A percentile compares a stretch with the other conserved stretches of the same genome.
Evolutionary conservation across 2,329 filamentous ascomycete species (phyloP).

Genomic region (Stachybotrys elegans): DNA sequence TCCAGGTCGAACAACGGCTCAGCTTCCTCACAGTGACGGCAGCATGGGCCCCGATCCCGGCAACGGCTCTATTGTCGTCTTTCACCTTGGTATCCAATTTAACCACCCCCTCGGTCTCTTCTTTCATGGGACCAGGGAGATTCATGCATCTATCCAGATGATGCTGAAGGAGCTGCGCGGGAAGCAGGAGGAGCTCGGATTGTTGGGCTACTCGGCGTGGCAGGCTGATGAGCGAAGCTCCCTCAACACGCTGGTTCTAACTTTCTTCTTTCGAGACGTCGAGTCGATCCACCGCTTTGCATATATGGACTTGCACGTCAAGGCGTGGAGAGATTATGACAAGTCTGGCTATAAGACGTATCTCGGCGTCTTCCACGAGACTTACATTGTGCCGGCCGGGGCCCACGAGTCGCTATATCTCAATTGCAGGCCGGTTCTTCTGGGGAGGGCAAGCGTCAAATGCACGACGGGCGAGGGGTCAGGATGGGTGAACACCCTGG

Average conservation of each 20-base stretch:
- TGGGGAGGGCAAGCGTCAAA: conserved; percentile 24
- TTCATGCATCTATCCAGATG: conserved; percentile 29
- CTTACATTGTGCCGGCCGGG: conserved; percentile 37
- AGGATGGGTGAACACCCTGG: conserved; percentile 28
- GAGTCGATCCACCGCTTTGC: conserved; percentile 48
- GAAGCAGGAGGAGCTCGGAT: conserved; percentile 38
- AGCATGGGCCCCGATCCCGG: conserved; percentile 21
- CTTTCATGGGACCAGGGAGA: conserved; percentile 35
- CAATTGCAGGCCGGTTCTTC: conserved; percentile 33
- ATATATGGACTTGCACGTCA: conserved; percentile 40
- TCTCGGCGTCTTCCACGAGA: conserved; percentile 51
- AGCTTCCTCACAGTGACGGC: conserved; percentile 21
- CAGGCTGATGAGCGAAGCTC: conserved; percentile 28
- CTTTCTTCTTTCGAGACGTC: conserved; percentile 46
- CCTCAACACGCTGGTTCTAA: conserved; percentile 35
- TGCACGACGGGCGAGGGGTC: conserved; percentile 16
- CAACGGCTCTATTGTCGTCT: conserved; percentile 30
- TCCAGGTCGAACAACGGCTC: conserved; percentile 27
- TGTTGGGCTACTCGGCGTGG: conserved; percentile 39
- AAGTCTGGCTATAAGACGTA: conserved; percentile 24
- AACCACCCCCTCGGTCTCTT: conserved; percentile 46
- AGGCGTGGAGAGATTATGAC: conserved; percentile 46
- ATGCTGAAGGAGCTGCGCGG: conserved; percentile 31
- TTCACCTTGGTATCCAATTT: conserved; percentile 38
- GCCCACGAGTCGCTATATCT: conserved; percentile 48